phyloP scores from a whole-genome alignment of 208 protist species.

The Borovskyia barvae region DNA sequence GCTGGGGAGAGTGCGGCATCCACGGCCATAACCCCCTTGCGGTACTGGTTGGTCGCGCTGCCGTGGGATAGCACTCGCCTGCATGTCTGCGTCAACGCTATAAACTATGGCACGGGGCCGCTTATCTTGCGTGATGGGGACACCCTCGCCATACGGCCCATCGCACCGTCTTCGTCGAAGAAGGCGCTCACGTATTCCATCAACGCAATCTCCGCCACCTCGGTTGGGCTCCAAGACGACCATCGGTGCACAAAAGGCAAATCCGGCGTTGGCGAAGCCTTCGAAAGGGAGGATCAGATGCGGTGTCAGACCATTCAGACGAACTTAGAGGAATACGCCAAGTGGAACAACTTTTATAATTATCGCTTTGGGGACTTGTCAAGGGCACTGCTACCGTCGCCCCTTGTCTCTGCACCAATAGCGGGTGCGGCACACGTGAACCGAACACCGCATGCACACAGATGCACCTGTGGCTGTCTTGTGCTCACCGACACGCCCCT shows the following conservation, averaged over 20 bases:
- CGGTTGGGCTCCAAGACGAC: too few relatives aligned
- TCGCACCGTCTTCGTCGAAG: neutral
- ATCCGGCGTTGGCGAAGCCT: too few relatives aligned
- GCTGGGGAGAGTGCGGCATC: neutral
- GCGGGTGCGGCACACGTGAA: neutral
- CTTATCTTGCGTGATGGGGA: conserved; percentile 25
- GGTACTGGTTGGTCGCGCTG: conserved; percentile 4
- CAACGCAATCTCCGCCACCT: neutral
- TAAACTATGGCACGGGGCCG: conserved; percentile 26
- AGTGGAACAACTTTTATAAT: conserved; percentile 33
- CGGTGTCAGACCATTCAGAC: neutral
- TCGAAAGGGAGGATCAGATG: neutral
- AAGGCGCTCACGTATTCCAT: conserved; percentile 11
- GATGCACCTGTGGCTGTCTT: conserved; percentile 8
- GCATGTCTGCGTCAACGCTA: conserved; percentile 18
- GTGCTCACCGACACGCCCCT: neutral
- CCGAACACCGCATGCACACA: neutral
- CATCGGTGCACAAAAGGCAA: too few relatives aligned
- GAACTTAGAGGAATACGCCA: conserved; percentile 23
- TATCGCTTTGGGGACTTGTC: conserved; percentile 17
- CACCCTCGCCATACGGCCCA: conserved; percentile 11
- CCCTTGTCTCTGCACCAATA: neutral
- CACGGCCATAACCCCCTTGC: neutral
- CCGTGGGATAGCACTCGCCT: conserved; percentile 24
- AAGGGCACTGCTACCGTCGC: too few relatives aligned